Conservation (phyloP, 257 asterid genomes). For the Thymus mandschuricus region DNA sequence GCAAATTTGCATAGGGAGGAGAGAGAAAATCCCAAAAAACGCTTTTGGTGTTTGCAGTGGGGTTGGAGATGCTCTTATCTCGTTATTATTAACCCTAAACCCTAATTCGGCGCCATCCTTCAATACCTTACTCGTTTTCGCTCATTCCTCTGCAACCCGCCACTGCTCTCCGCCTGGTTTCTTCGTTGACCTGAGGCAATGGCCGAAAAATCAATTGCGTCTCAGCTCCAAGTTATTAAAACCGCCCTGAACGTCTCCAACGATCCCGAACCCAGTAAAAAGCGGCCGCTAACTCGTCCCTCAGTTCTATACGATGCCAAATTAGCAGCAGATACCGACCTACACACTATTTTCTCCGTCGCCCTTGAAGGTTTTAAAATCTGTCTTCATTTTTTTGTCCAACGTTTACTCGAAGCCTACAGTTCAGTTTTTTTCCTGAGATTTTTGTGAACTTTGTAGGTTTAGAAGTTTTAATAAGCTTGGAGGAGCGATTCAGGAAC, state of each 20-base stretch:
- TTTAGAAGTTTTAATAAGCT: slow-evolving; percentile 57
- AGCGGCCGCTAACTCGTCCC: slow-evolving; percentile 75
- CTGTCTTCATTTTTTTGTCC: background rate
- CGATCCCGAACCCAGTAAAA: slow-evolving; percentile 66
- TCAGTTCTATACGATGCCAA: slow-evolving; percentile 73
- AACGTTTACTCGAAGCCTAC: background rate
- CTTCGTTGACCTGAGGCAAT: slow-evolving; percentile 26
- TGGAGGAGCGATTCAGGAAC: slow-evolving; percentile 66
- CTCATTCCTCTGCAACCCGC: slow-evolving; percentile 22
- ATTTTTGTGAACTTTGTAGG: slow-evolving; percentile 48
- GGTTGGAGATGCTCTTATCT: background rate
- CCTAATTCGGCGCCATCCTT: slow-evolving; percentile 31
- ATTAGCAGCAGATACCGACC: slow-evolving; percentile 80
- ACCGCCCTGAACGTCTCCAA: slow-evolving; percentile 45
- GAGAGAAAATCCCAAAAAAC: no score
- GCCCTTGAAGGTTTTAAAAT: slow-evolving; percentile 60
- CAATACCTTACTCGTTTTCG: background rate
- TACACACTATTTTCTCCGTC: slow-evolving; percentile 54
- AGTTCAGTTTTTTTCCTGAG: background rate
- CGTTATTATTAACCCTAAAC: slow-evolving; percentile 8
- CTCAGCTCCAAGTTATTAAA: slow-evolving; percentile 72
- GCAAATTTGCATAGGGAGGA: no score
- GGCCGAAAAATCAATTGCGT: slow-evolving; percentile 64
- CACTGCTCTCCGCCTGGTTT: no score
- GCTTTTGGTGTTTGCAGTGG: no score